Conservation (phyloP, 1,284 basidiomycete species). For the Vanrija humicola region DNA sequence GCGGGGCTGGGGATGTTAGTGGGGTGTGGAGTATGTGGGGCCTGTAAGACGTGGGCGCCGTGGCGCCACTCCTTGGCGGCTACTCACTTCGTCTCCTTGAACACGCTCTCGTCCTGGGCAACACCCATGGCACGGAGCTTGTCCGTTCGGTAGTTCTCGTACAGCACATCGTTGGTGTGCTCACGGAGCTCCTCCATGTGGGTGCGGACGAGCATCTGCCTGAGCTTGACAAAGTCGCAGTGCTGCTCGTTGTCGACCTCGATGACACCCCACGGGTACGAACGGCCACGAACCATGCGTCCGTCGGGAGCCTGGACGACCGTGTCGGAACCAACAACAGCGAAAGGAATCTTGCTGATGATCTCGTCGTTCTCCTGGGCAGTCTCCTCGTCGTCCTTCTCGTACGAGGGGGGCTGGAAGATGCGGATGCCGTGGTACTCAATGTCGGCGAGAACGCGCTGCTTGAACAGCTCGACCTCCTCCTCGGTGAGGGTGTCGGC, state of each 20-base stretch:
- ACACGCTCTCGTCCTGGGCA: conserved; percentile 89
- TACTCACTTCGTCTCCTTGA: conserved; percentile 95
- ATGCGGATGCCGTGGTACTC: conserved; percentile 89
- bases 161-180: conserved; percentile 86
- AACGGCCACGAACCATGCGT: conserved; percentile 81
- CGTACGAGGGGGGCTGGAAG: conserved; percentile 91
- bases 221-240: conserved; percentile 96
- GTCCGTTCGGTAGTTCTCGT: conserved; percentile 94
- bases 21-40: too few relatives aligned
- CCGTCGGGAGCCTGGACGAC: conserved; percentile 77
- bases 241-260: conserved; percentile 98
- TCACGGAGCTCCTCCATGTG: conserved; percentile 98
- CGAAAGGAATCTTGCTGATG: conserved; percentile 93
- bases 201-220: conserved; percentile 95
- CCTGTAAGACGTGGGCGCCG: too few relatives aligned
- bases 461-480: conserved; percentile 86
- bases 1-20: conserved; percentile 63
- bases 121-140: conserved; percentile 94
- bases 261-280: conserved; percentile 95
- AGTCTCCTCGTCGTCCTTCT: conserved; percentile 96
- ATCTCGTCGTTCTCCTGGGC: conserved; percentile 93
- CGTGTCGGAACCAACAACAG: conserved; percentile 87
- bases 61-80: too few relatives aligned
- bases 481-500: conserved; percentile 94
- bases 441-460: conserved; percentile 84